Evolutionary conservation across 306 rosid genomes (phyloP), one percentile per base, ranked within the genome.

Genomic region (Castanopsis chinensis): DNA sequence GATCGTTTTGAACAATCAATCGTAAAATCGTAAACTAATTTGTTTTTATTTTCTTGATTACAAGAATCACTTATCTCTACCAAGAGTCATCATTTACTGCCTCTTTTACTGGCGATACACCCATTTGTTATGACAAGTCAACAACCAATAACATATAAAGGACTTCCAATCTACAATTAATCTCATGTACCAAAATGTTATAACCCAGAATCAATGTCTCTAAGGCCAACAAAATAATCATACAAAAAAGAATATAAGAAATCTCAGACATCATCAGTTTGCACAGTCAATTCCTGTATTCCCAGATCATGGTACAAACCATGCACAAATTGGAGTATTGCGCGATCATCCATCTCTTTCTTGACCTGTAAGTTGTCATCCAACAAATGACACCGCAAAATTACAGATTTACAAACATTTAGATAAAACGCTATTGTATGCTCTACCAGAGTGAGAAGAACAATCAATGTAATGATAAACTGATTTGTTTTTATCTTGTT

Each of bases 241-340:
- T 15, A 12, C 14, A 57, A 67, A 68, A 32, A 75, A 80, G 72
- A 70, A 30, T 17, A 54, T 56, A 37, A 49, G 81, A 68, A 70
- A 30, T 20, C 78, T 91, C 86, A 91, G 49, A 84, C 86, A 13
- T 74, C 83, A 75, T 90, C 94, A 27, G 84, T 85, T 82, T 95
- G 98, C 87, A 93, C 93, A 0, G 96, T 90, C 83, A 95, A 89
- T 85, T 91, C 92, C 71, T 83, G 98, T 73, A 95, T 85, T 33
- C 99, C 99, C 86, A 93, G 83, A 77, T 95, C 99, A 65, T 91
- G 98, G 87, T 88, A 95, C 78, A 93, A 82, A 19, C 88, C 94
- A 76, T 95, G 99, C 89, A 89, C 98, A 68, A 79, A 90, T 73
- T 86, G 94, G 15, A 93, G 94, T 54, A 88, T 77, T 23, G 88